These are phyloP conservation scores for Penicillium longicatenatum DNA, from an alignment of 495 filamentous ascomycete genomes.

Conservation along the genomic window DNA sequence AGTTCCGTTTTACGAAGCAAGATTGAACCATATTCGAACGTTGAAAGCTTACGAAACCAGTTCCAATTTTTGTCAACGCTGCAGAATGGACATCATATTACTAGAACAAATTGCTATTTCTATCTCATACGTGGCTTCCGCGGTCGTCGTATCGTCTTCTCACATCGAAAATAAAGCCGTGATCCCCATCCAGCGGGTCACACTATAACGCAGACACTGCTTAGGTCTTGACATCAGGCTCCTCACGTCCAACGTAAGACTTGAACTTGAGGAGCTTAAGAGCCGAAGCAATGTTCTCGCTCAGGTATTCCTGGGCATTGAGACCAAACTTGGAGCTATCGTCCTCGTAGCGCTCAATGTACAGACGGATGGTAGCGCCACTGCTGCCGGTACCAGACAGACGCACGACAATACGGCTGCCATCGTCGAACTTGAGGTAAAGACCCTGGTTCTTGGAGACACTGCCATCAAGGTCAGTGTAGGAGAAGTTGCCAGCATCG, in stretches of 20 bases:
- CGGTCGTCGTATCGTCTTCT: conserved; percentile 20
- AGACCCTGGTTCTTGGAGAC: conserved; percentile 95
- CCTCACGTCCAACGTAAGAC: conserved; percentile 83
- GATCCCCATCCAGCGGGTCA: conserved; percentile 35
- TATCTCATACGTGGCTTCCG: conserved; percentile 18
- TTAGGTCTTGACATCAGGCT: conserved; percentile 95
- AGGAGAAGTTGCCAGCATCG: conserved; percentile 93
- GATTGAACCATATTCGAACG: too few relatives aligned
- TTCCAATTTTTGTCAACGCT: neutral
- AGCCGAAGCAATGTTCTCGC: conserved; percentile 82
- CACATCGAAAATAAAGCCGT: conserved; percentile 20
- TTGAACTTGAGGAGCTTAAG: conserved; percentile 84
- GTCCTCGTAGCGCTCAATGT: conserved; percentile 87
- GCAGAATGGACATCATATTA: conserved; percentile 15
- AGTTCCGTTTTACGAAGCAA: too few relatives aligned
- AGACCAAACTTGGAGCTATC: conserved; percentile 72
- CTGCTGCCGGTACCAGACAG: conserved; percentile 93
- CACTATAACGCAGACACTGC: conserved; percentile 10
- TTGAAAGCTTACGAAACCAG: too few relatives aligned
- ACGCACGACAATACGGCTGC: conserved; percentile 90
- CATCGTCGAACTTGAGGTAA: conserved; percentile 92
- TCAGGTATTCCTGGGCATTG: conserved; percentile 91
- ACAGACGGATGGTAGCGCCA: conserved; percentile 93
- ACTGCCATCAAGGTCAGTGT: conserved; percentile 95
- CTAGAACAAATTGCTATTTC: conserved; percentile 13